Evolutionary conservation across 164 flowering plant genomes (phyloP), one percentile per base, ranked within the genome.

Genomic region (Houttuynia cordata): DNA sequence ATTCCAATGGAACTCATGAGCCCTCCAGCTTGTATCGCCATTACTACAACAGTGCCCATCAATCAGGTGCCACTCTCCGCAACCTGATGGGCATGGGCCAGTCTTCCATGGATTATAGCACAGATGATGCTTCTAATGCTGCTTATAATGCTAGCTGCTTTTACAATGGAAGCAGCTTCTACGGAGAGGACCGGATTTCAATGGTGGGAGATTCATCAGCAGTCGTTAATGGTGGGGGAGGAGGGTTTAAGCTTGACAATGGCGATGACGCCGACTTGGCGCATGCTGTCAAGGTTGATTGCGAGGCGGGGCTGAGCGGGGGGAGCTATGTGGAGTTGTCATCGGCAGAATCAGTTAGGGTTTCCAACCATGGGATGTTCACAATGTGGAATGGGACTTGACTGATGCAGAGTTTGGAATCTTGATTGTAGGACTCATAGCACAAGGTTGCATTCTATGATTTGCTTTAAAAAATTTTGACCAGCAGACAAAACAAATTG

Each of bases 321-420:
- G 80, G 73, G 2, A 71, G 79, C 7, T 77, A 76, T 51, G 76
- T 77, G 0, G 78, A 81, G 15, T 80, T 85, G 88, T 17, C 25
- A 4, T 62, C 86, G 0, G 75, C 65, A 4, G 86, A 77, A 41
- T 68, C 86, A 6, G 80, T 73, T 62, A 83, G 74, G 19, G 86
- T 79, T 1, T 45, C 80, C 14, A 79, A 77, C 68, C 70, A 75
- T 19, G 74, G 78, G 19, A 73, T 72, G 39, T 87, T 80, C 63
- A 45, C 82, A 25, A 84, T 83, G 86, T 87, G 94, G 94, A 80
- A 79, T 72, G 89, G 83, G 12, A 37, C 25, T n/a, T 59, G n/a
- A n/a, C n/a, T n/a, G n/a, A n/a, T n/a, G n/a, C n/a, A n/a, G n/a
- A n/a, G n/a, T n/a, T n/a, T n/a, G n/a, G n/a, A n/a, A n/a, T n/a